Evolutionary conservation across 345 rosid species (phyloP), one percentile per base, ranked within the genome.

Genomic region (Moricandia moricandioides): DNA sequence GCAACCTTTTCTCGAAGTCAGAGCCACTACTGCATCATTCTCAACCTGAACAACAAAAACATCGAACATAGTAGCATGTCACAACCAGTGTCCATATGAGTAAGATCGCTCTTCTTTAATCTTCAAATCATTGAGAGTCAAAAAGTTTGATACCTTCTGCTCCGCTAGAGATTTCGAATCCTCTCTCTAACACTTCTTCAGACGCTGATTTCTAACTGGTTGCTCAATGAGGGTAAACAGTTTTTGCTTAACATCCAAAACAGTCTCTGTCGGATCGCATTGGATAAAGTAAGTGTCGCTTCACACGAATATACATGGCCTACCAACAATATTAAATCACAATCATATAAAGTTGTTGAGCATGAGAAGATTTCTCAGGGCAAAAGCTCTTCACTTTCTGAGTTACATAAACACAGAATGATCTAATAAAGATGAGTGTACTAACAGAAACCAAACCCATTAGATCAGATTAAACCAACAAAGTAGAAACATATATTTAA

Each of bases 21-120:
- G 79, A 65, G 97, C 97, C 77, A 95, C 90, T n/a, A 90, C 88
- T 37, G 95, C 91, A 78, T 95, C 99, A 78, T 95, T 95, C 85
- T 95, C 97, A 75, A 95, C 96, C 98, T 94, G 88, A 51, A 85
- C 72, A 80, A 47, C 73, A 1, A 7, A 45, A 2, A 30, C 39
- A 57, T 55, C 18, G 13, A 39, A 30, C 6, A 11, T 39, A 13
- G 61, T 9, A 13, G 10, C 59, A 54, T 3, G 14, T 56, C 39
- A 71, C 17, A 24, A 52, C 39, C 62, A 55, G 14, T 39, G 18
- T 8, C 33, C 51, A 58, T 12, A 27, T 16, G 14, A 62, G 37
- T 30, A 56, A 29, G 70, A 13, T 24, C 7, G 13, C 26, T 47
- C 67, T 75, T 31, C 12, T 30, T 2, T 24, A 14, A 26, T 52